phyloP scores from a whole-genome alignment of 148 eudicot species.

The Chenopodium album region DNA sequence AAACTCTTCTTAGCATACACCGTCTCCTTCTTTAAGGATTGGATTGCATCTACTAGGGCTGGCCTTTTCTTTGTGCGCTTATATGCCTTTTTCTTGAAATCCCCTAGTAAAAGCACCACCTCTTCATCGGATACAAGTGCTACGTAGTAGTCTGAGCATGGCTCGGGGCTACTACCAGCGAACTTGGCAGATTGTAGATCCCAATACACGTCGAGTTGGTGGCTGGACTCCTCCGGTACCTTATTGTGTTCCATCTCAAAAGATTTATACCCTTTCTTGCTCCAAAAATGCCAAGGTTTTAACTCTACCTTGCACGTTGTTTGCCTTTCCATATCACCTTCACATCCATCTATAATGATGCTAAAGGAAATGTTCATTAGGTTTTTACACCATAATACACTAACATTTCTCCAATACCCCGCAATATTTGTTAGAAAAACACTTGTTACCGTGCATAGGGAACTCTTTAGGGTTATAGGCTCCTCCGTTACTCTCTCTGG shows the following conservation, averaged over 20 bases:
- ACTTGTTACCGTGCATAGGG: slow-evolving; percentile 52
- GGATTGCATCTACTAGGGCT: slow-evolving; percentile 52
- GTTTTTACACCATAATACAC: slow-evolving; percentile 66
- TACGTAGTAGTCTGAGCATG: slow-evolving; percentile 65
- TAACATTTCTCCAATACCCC: slow-evolving; percentile 76
- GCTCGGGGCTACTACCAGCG: slow-evolving; percentile 61
- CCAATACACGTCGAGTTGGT: slow-evolving; percentile 70
- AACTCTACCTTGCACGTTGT: slow-evolving; percentile 79
- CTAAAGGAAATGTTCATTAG: slow-evolving; percentile 52
- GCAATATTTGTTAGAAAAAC: slow-evolving; percentile 60
- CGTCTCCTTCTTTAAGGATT: slow-evolving; percentile 59
- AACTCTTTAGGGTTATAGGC: slow-evolving; percentile 37
- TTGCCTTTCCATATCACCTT: slow-evolving; percentile 30
- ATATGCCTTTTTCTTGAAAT: slow-evolving; percentile 67
- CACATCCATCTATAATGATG: slow-evolving; percentile 56
- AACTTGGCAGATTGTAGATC: slow-evolving; percentile 77
- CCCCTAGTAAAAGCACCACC: slow-evolving; percentile 70
- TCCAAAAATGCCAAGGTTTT: slow-evolving; percentile 95
- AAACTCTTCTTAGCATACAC: slow-evolving; percentile 55
- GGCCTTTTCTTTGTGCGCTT: slow-evolving; percentile 71
- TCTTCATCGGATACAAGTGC: slow-evolving; percentile 78
- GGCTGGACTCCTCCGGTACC: slow-evolving; percentile 4
- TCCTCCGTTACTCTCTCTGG: slow-evolving; percentile 44
- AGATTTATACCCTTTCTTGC: slow-evolving; percentile 68
- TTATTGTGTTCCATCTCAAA: slow-evolving; percentile 42